Conservation (phyloP, 78 protist species). For the Chrysochromulina parva region DNA sequence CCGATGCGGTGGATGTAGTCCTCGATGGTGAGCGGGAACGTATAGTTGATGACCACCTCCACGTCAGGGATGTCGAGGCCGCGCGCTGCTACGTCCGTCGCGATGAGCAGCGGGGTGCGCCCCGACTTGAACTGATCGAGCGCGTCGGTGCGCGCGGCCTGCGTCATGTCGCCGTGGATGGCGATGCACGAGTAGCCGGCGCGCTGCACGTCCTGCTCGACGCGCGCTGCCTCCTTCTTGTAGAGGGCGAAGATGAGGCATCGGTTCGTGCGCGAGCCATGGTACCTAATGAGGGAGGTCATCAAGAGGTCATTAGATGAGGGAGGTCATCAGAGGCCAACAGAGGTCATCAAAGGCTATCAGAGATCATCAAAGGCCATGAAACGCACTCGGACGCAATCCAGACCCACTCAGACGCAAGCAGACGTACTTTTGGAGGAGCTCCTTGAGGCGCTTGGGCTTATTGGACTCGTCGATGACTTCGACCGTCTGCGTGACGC, state of each 20-base stretch:
- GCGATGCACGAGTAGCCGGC: background rate
- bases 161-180: constrained; percentile 68
- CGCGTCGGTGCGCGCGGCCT: constrained; percentile 43
- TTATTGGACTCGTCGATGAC: background rate
- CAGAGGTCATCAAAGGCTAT: too few relatives aligned
- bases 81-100: constrained; percentile 91
- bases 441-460: background rate
- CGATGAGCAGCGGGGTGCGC: constrained; percentile 59
- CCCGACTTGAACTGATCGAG: constrained; percentile 69
- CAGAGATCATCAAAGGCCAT: too few relatives aligned
- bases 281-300: background rate
- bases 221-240: constrained; percentile 29
- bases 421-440: background rate
- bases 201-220: background rate
- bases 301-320: too few relatives aligned
- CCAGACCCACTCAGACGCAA: too few relatives aligned
- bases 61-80: constrained; percentile 81
- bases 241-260: constrained; percentile 7
- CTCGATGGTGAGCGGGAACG: constrained; percentile 88
- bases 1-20: constrained; percentile 97
- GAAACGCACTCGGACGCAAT: too few relatives aligned
- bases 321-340: too few relatives aligned
- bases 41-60: constrained; percentile 94
- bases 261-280: background rate
- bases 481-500: constrained; percentile 4